Evolutionary conservation across 73 alveolate genomes (phyloP).

Genomic region (Halteria grandinella): DNA sequence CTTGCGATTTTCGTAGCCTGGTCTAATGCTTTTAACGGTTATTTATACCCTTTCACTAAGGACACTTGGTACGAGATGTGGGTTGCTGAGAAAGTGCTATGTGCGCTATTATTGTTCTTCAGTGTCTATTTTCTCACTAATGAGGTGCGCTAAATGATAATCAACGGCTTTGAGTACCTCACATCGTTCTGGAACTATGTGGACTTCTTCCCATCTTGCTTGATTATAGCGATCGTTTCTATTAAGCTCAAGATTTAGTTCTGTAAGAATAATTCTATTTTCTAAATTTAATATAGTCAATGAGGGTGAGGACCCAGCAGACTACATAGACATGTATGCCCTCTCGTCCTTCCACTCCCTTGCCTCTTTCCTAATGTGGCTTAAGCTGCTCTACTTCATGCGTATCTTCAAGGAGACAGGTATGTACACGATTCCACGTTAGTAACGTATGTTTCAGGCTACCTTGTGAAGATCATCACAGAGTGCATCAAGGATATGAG

Average conservation of each 20-base stretch:
- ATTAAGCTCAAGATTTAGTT: background rate
- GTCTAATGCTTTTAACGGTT: too few relatives aligned
- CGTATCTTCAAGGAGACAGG: conserved; percentile 44
- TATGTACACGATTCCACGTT: too few relatives aligned
- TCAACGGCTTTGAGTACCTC: conserved; percentile 14
- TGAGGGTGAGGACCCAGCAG: too few relatives aligned
- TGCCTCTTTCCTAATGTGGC: conserved; percentile 55
- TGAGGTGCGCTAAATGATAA: conserved; percentile 13
- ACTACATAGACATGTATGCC: conserved; percentile 1
- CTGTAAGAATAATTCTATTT: too few relatives aligned
- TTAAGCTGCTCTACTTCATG: conserved; percentile 55
- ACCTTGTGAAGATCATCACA: conserved; percentile 37
- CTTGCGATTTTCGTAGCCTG: too few relatives aligned
- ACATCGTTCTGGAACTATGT: conserved; percentile 53
- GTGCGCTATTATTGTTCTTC: background rate
- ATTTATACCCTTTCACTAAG: too few relatives aligned
- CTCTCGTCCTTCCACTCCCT: conserved; percentile 17
- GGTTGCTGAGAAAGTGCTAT: too few relatives aligned
- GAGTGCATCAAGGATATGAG: conserved; percentile 39
- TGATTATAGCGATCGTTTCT: conserved; percentile 11
- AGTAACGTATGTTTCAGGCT: background rate
- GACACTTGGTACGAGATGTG: too few relatives aligned
- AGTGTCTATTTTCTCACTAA: conserved; percentile 22
- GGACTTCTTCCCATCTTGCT: conserved; percentile 33
- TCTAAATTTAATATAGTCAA: too few relatives aligned